A percentile compares a stretch with the other conserved stretches of the same genome.
phyloP scores from a whole-genome alignment of 768 basidiomycete species.

The Rhodotorula babjevae region DNA sequence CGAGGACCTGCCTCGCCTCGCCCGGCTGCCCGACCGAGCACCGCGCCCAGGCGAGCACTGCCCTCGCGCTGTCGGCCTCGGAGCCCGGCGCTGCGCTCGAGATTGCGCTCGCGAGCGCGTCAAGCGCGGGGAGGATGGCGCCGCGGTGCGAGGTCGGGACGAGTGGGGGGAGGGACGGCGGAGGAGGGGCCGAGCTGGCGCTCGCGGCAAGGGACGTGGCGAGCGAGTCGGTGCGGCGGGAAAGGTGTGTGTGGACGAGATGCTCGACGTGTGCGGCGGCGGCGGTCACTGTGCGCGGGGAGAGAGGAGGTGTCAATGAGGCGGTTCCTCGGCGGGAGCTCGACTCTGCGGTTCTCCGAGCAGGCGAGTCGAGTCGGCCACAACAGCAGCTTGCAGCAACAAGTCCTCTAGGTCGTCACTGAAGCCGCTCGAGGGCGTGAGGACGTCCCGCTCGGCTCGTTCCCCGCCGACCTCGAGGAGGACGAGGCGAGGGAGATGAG shows the following conservation, averaged over 20 bases:
- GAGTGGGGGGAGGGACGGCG: background rate
- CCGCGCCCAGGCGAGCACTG: constrained; percentile 3
- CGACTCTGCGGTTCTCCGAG: too few relatives aligned
- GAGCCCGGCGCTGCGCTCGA: background rate
- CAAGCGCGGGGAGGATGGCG: background rate
- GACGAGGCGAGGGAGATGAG: background rate
- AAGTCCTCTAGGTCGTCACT: too few relatives aligned
- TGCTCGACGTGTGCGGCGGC: constrained; percentile 14
- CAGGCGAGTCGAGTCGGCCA: too few relatives aligned
- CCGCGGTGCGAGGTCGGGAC: background rate
- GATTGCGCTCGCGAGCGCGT: background rate
- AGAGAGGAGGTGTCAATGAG: background rate
- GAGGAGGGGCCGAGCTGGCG: background rate
- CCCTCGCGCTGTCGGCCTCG: constrained; percentile 12
- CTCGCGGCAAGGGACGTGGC: background rate
- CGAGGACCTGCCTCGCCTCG: background rate
- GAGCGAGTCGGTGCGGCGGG: background rate
- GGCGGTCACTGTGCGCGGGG: constrained; percentile 23
- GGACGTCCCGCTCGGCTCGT: too few relatives aligned
- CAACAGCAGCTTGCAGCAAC: too few relatives aligned
- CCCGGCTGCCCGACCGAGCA: constrained; percentile 7
- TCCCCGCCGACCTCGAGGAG: too few relatives aligned
- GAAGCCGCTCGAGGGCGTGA: too few relatives aligned
- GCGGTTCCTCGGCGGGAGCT: too few relatives aligned
- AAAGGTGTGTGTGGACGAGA: constrained; percentile 4